Conservation (phyloP, 306 rosid species). For the Acacia crassicarpa region DNA sequence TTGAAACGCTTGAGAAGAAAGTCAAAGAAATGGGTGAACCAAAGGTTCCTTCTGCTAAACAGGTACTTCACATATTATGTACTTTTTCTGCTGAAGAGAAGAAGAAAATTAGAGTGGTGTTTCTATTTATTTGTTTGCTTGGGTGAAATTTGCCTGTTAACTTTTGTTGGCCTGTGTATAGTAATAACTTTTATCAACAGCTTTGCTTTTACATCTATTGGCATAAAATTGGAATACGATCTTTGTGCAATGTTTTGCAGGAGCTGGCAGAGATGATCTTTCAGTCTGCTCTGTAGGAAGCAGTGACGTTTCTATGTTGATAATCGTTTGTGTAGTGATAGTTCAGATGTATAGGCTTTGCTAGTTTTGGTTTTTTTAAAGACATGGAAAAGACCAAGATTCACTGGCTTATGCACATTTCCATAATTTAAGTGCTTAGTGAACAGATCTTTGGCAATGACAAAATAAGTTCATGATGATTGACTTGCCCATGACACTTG, state of each 20-base stretch:
- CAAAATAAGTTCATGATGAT: background rate
- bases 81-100: background rate
- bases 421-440: background rate
- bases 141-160: background rate
- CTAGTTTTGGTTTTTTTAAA: background rate
- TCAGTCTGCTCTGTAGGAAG: slow-evolving; percentile 67
- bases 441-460: background rate
- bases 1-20: slow-evolving; percentile 84
- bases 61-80: slow-evolving; percentile 50
- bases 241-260: slow-evolving; percentile 49
- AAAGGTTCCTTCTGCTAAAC: slow-evolving; percentile 86
- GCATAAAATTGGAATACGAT: slow-evolving; percentile 12
- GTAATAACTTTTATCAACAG: background rate
- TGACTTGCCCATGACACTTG: no score
- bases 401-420: background rate
- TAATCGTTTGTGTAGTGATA: slow-evolving; percentile 16
- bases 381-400: background rate
- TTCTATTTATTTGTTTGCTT: background rate
- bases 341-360: background rate
- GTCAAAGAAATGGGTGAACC: slow-evolving; percentile 90
- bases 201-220: background rate
- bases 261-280: slow-evolving; percentile 95
- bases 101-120: background rate
- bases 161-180: background rate
- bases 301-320: slow-evolving; percentile 8